Conservation (phyloP, 192 early-diverging fungal genomes). For the Kappamyces sp. region DNA sequence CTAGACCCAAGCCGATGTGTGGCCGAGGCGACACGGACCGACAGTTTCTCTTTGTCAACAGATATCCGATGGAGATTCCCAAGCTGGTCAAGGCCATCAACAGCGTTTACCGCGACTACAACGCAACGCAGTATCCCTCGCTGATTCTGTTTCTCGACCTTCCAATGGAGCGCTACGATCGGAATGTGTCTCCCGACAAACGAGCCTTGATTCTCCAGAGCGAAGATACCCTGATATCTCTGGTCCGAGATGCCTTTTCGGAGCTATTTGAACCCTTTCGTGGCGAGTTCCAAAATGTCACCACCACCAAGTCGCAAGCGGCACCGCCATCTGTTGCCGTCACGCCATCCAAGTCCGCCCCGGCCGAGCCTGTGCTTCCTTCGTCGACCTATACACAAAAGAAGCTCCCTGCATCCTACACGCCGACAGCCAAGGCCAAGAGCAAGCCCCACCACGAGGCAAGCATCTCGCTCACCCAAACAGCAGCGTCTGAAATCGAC, state of each 20-base stretch:
- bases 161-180: constrained; percentile 61
- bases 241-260: constrained; percentile 33
- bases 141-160: constrained; percentile 33
- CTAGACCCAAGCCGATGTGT: constrained; percentile 52
- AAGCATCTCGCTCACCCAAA: too few relatives aligned
- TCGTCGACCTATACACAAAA: too few relatives aligned
- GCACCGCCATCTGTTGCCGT: too few relatives aligned
- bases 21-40: constrained; percentile 73
- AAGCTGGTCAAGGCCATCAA: constrained; percentile 75
- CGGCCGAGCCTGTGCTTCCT: too few relatives aligned
- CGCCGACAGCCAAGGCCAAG: too few relatives aligned
- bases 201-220: constrained; percentile 80
- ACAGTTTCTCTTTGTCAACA: constrained; percentile 87
- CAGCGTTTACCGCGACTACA: constrained; percentile 67
- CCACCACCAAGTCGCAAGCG: too few relatives aligned
- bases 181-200: constrained; percentile 94
- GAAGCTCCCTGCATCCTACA: too few relatives aligned
- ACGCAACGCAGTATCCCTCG: constrained; percentile 73
- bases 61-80: constrained; percentile 78
- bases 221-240: constrained; percentile 49
- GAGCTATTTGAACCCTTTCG: constrained; percentile 54
- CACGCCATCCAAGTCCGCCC: too few relatives aligned
- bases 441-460: too few relatives aligned
- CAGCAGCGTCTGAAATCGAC: too few relatives aligned
- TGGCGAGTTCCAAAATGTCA: constrained; percentile 14